Conservation (phyloP, 352 stramenopile species). For the Phytopythium oedochilum region DNA sequence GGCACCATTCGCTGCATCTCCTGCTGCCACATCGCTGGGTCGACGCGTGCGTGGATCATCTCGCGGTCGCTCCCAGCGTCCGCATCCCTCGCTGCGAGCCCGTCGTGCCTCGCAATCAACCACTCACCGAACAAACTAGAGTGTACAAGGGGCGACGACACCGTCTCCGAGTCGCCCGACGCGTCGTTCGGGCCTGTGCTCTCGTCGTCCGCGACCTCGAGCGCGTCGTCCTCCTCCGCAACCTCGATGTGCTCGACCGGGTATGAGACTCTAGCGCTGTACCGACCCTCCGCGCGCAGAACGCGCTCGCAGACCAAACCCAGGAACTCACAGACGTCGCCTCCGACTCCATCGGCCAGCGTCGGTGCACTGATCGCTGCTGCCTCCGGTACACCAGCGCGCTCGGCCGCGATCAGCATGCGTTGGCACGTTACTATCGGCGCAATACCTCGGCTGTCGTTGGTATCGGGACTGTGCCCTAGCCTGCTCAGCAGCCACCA, state of each 20-base stretch:
- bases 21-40: conserved; percentile 29
- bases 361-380: conserved; percentile 31
- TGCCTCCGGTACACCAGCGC: conserved; percentile 25
- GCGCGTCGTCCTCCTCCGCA: conserved; percentile 30
- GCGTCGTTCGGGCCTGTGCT: conserved; percentile 8
- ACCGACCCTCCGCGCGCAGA: conserved; percentile 14
- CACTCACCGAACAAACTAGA: conserved; percentile 33
- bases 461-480: conserved; percentile 13
- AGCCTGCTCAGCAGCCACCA: conserved; percentile 40
- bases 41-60: conserved; percentile 40
- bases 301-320: conserved; percentile 36
- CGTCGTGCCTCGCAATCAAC: conserved; percentile 35
- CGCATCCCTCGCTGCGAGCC: neutral
- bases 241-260: conserved; percentile 35
- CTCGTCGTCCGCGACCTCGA: conserved; percentile 41
- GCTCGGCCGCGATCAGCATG: conserved; percentile 49
- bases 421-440: conserved; percentile 33
- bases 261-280: conserved; percentile 21
- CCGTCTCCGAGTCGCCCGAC: conserved; percentile 31
- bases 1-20: conserved; percentile 34
- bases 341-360: conserved; percentile 32
- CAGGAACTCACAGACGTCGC: conserved; percentile 53
- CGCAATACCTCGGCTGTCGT: conserved; percentile 9
- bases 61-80: conserved; percentile 8
- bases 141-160: conserved; percentile 1